Conservation (phyloP, 2,329 filamentous ascomycete genomes). For the Colletotrichum simmondsii region DNA sequence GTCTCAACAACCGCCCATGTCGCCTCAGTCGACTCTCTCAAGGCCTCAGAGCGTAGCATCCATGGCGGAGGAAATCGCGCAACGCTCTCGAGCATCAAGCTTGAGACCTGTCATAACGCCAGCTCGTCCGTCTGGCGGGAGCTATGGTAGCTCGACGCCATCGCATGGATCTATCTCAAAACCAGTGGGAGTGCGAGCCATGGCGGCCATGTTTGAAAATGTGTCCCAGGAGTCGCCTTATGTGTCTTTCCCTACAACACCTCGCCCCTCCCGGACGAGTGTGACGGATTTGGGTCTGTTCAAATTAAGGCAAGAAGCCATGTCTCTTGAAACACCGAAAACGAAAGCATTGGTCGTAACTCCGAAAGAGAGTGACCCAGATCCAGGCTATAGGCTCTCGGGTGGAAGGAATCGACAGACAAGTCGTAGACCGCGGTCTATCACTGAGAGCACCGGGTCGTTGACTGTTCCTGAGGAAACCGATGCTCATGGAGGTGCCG, state of each 20-base stretch:
- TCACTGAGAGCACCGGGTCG: neutral
- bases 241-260: constrained; percentile 25
- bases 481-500: constrained; percentile 22
- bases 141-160: neutral
- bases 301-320: constrained; percentile 35
- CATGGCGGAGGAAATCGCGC: constrained; percentile 16
- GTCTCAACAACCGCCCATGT: neutral
- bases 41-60: constrained; percentile 22
- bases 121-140: neutral
- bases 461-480: neutral
- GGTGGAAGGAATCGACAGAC: neutral
- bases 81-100: constrained; percentile 16
- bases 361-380: constrained; percentile 29
- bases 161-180: constrained; percentile 40
- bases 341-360: constrained; percentile 35
- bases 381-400: neutral
- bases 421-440: neutral
- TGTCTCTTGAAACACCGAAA: constrained; percentile 35
- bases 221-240: constrained; percentile 40
- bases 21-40: neutral
- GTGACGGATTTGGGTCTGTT: constrained; percentile 3
- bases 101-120: constrained; percentile 3
- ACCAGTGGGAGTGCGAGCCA: constrained; percentile 55
- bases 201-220: constrained; percentile 64
- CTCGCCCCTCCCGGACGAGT: constrained; percentile 1